Conservation (phyloP, 177 flowering plant species). For the Vitis hybrid region DNA sequence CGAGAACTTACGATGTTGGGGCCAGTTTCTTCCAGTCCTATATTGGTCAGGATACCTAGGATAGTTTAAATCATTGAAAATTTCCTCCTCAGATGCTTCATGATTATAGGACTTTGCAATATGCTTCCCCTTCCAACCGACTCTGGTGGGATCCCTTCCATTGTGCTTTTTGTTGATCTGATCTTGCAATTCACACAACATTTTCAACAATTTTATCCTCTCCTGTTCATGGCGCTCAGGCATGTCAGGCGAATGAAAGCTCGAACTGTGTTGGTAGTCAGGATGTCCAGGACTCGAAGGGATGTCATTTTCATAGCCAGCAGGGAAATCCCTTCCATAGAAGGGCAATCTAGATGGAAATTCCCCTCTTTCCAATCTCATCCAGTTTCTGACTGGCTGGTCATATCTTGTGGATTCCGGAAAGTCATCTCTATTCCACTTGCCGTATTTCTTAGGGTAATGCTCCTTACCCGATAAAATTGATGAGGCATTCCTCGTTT, state of each 20-base stretch:
- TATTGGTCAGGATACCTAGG: constrained; percentile 23
- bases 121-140: constrained; percentile 21
- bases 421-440: constrained; percentile 22
- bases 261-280: constrained; percentile 21
- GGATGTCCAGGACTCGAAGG: constrained; percentile 32
- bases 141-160: constrained; percentile 21
- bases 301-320: constrained; percentile 31
- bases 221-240: constrained; percentile 32
- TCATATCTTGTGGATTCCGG: constrained; percentile 14
- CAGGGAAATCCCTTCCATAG: constrained; percentile 15
- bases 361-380: constrained; percentile 27
- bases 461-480: constrained; percentile 14
- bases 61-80: constrained; percentile 15
- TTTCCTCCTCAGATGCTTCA: constrained; percentile 20
- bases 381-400: constrained; percentile 22
- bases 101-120: constrained; percentile 19
- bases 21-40: constrained; percentile 22
- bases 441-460: constrained; percentile 9
- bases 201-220: constrained; percentile 48
- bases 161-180: constrained; percentile 34
- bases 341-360: constrained; percentile 23
- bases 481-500: constrained; percentile 19
- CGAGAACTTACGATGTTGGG: constrained; percentile 21
- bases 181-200: constrained; percentile 62
- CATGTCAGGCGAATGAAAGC: constrained; percentile 23